phyloP scores from a whole-genome alignment of 2,329 filamentous ascomycete species.

The Tolypocladium guangdongense region DNA sequence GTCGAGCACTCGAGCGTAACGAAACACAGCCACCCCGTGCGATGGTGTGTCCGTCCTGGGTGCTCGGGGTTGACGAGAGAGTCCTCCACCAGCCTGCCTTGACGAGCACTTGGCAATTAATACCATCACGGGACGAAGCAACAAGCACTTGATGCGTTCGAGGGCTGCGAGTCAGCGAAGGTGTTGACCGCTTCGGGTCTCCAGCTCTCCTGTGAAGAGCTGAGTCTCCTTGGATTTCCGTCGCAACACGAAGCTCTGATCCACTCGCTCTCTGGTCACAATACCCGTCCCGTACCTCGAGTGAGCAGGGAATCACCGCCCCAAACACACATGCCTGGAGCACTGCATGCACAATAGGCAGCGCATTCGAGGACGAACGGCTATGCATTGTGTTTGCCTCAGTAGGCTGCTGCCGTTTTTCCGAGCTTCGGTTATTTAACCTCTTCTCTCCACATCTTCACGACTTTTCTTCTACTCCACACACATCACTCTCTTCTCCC shows the following conservation, averaged over 20 bases:
- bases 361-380: neutral
- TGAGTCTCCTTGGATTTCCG: neutral
- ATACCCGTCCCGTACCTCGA: neutral
- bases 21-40: neutral
- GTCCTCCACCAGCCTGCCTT: neutral
- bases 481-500: neutral
- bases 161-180: neutral
- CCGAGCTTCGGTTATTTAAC: neutral
- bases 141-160: neutral
- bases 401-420: neutral
- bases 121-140: neutral
- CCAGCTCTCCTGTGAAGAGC: neutral
- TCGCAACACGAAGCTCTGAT: neutral
- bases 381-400: neutral
- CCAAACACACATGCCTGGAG: neutral
- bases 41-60: neutral
- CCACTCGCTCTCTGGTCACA: neutral
- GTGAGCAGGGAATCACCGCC: neutral
- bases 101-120: neutral
- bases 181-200: neutral
- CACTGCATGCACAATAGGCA: neutral
- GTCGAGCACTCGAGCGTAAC: neutral
- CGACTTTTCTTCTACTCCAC: too few relatives aligned
- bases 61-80: neutral
- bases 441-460: neutral